Evolutionary conservation across 805 yeast genomes (phyloP).

Genomic region (Metschnikowia kunwiensis): DNA sequence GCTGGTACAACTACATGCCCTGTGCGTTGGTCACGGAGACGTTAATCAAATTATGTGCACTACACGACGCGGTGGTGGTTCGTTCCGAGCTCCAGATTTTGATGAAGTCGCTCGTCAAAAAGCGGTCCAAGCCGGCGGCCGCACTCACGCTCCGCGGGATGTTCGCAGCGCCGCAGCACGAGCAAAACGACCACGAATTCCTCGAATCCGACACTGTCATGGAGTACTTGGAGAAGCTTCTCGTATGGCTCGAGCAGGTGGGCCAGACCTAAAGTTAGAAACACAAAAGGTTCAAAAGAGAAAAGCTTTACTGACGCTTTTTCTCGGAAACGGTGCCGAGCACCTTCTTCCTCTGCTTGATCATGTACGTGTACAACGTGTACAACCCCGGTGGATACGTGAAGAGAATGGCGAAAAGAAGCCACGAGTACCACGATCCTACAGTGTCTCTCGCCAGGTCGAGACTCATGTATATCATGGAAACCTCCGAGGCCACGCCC

Average conservation of each 20-base stretch:
- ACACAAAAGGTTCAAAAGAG: no score
- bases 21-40: conserved; percentile 39
- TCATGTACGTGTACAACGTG: conserved; percentile 81
- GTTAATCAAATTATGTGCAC: conserved; percentile 40
- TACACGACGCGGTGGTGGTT: conserved; percentile 41
- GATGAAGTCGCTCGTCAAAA: conserved; percentile 19
- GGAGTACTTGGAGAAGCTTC: conserved; percentile 28
- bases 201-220: conserved; percentile 31
- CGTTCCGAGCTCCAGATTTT: conserved; percentile 39
- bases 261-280: no score
- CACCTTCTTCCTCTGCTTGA: conserved; percentile 80
- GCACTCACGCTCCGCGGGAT: conserved; percentile 15
- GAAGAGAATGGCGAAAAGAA: conserved; percentile 54
- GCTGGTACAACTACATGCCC: conserved; percentile 63
- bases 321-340: conserved; percentile 37
- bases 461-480: conserved; percentile 66
- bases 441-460: conserved; percentile 57
- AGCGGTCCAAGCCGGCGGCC: conserved; percentile 6
- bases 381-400: conserved; percentile 87
- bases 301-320: conserved; percentile 12
- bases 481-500: conserved; percentile 85
- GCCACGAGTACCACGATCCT: conserved; percentile 51
- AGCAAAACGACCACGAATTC: conserved; percentile 22
- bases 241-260: conserved; percentile 29
- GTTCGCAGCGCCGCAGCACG: conserved; percentile 17